These are phyloP conservation scores for Pseudogymnoascus destructans DNA, from an alignment of 2,329 filamentous ascomycete species.

Conservation along the genomic window DNA sequence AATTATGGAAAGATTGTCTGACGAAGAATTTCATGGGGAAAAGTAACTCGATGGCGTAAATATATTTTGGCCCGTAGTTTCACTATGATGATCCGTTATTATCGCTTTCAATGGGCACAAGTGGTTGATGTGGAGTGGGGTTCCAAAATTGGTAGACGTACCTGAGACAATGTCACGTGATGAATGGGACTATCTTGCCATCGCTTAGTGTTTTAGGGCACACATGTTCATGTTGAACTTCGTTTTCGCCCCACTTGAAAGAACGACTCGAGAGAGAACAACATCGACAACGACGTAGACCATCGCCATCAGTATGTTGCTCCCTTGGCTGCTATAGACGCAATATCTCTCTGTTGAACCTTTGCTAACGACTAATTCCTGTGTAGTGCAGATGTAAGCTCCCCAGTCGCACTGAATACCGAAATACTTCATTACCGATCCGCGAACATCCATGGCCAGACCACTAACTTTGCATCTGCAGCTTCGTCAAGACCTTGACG, in stretches of 20 bases:
- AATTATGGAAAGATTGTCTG: background rate
- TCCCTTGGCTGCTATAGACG: slow-evolving; percentile 3
- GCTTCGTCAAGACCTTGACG: slow-evolving; percentile 99
- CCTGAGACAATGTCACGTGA: background rate
- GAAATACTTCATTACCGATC: slow-evolving; percentile 14
- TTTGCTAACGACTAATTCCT: slow-evolving; percentile 35
- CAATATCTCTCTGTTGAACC: slow-evolving; percentile 10
- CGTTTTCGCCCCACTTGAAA: slow-evolving; percentile 10
- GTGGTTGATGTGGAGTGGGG: background rate
- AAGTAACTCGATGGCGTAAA: background rate
- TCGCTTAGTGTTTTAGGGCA: slow-evolving; percentile 11
- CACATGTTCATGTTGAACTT: slow-evolving; percentile 8
- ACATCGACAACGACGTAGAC: slow-evolving; percentile 18
- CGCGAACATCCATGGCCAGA: slow-evolving; percentile 17
- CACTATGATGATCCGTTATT: background rate
- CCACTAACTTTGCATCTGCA: slow-evolving; percentile 30
- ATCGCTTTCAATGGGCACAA: background rate
- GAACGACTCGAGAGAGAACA: slow-evolving; percentile 9
- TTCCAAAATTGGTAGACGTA: background rate
- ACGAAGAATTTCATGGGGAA: background rate
- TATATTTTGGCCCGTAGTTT: background rate
- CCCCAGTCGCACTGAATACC: slow-evolving; percentile 23
- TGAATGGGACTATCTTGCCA: background rate
- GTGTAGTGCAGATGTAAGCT: slow-evolving; percentile 80
- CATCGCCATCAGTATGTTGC: slow-evolving; percentile 41